phyloP scores from a whole-genome alignment of 1,284 basidiomycete genomes.

The Porodaedalea pini region DNA sequence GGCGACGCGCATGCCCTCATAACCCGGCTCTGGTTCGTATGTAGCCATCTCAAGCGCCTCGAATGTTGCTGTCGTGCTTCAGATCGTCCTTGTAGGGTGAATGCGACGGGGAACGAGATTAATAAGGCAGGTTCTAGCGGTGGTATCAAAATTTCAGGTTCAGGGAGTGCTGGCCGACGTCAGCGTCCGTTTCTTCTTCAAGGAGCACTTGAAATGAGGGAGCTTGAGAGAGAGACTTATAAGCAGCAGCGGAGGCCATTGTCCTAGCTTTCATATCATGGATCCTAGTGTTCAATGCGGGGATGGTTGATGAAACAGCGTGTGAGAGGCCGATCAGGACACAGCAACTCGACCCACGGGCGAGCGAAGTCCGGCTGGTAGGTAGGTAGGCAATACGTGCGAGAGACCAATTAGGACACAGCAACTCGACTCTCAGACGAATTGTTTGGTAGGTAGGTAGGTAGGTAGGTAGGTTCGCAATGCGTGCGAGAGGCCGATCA shows the following conservation, averaged over 20 bases:
- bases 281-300: too few relatives aligned
- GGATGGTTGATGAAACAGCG: neutral
- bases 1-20: neutral
- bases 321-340: conserved; percentile 5
- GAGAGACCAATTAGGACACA: too few relatives aligned
- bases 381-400: too few relatives aligned
- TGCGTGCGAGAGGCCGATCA: too few relatives aligned
- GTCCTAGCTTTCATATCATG: neutral
- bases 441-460: too few relatives aligned
- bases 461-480: too few relatives aligned
- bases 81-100: neutral
- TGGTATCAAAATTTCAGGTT: conserved; percentile 3
- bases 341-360: neutral
- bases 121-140: conserved; percentile 3
- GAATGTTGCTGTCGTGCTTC: neutral
- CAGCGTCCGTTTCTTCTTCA: neutral
- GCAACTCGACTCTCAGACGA: too few relatives aligned
- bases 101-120: conserved; percentile 1
- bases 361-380: too few relatives aligned
- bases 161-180: neutral
- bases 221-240: conserved; percentile 5
- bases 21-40: neutral
- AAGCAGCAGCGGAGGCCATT: neutral
- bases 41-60: conserved; percentile 8
- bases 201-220: neutral